Conservation (phyloP, 129 eudicot genomes). For the Flaveria trinervia region DNA sequence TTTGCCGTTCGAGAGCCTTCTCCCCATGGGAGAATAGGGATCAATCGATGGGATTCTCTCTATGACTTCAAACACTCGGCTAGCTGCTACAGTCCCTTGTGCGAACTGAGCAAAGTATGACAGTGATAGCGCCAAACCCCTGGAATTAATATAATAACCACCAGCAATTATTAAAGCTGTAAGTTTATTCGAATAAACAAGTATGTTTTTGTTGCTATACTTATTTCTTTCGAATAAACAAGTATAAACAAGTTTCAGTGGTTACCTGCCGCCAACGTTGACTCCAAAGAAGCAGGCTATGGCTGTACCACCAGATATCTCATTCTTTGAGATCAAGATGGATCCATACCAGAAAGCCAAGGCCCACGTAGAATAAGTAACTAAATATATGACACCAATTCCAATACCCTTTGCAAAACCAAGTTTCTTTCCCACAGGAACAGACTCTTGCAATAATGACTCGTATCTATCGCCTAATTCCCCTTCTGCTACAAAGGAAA, state of each 20-base stretch:
- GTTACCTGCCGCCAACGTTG: slow-evolving; percentile 82
- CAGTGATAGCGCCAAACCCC: slow-evolving; percentile 77
- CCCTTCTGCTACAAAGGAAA: slow-evolving; percentile 79
- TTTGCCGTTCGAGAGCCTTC: slow-evolving; percentile 51
- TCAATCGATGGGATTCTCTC: slow-evolving; percentile 72
- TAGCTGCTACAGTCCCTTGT: slow-evolving; percentile 87
- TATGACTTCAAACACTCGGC: slow-evolving; percentile 77
- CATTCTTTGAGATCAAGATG: slow-evolving; percentile 49
- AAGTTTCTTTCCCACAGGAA: slow-evolving; percentile 63
- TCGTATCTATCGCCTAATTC: slow-evolving; percentile 56
- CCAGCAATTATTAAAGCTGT: too few relatives aligned
- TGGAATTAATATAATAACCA: background rate
- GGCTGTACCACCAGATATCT: slow-evolving; percentile 70
- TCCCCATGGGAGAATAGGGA: slow-evolving; percentile 69
- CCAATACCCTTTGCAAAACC: slow-evolving; percentile 87
- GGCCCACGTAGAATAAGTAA: slow-evolving; percentile 85
- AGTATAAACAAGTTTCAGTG: background rate
- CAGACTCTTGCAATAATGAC: slow-evolving; percentile 49
- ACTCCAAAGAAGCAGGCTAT: slow-evolving; percentile 90
- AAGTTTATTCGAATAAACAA: too few relatives aligned
- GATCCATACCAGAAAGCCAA: slow-evolving; percentile 91
- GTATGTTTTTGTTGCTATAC: too few relatives aligned
- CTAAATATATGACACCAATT: slow-evolving; percentile 76
- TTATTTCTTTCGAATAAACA: too few relatives aligned
- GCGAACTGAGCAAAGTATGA: slow-evolving; percentile 83